Conservation (phyloP, 1,284 basidiomycete genomes). For the Ustilago loliicola region DNA sequence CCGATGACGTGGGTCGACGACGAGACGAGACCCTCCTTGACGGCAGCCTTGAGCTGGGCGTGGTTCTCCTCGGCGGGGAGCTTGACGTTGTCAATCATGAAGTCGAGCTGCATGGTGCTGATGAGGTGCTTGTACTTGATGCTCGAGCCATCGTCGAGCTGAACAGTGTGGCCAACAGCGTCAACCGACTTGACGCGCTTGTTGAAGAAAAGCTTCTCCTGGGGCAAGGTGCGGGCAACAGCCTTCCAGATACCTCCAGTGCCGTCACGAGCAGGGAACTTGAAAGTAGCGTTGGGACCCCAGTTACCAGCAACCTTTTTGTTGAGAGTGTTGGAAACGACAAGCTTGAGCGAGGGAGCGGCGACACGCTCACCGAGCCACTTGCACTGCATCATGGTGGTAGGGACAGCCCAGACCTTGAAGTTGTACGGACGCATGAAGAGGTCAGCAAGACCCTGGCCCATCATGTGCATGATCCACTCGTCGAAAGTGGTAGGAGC, state of each 20-base stretch:
- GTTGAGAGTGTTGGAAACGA: conserved; percentile 74
- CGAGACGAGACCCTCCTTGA: conserved; percentile 72
- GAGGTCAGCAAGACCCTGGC: conserved; percentile 73
- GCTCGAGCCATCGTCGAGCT: conserved; percentile 72
- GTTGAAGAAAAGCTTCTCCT: conserved; percentile 71
- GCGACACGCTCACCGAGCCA: conserved; percentile 75
- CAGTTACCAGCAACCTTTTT: conserved; percentile 74
- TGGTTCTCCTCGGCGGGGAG: conserved; percentile 70
- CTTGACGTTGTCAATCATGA: conserved; percentile 71
- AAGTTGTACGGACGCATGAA: conserved; percentile 76
- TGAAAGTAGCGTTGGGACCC: conserved; percentile 75
- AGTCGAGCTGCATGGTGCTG: conserved; percentile 73
- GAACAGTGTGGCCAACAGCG: conserved; percentile 71
- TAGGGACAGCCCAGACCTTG: conserved; percentile 75
- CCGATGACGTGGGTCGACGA: conserved; percentile 74
- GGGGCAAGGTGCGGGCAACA: conserved; percentile 72
- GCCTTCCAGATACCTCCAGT: conserved; percentile 75
- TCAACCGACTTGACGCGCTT: conserved; percentile 72
- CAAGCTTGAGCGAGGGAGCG: conserved; percentile 73
- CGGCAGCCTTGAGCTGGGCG: conserved; percentile 70
- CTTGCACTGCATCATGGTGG: conserved; percentile 74
- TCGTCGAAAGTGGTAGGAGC: conserved; percentile 72
- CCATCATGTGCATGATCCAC: conserved; percentile 75
- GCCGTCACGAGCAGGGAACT: conserved; percentile 74
- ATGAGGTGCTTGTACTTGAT: conserved; percentile 73